Evolutionary conservation across 1,284 basidiomycete genomes (phyloP).

Genomic region (Anthracocystis walkeri): DNA sequence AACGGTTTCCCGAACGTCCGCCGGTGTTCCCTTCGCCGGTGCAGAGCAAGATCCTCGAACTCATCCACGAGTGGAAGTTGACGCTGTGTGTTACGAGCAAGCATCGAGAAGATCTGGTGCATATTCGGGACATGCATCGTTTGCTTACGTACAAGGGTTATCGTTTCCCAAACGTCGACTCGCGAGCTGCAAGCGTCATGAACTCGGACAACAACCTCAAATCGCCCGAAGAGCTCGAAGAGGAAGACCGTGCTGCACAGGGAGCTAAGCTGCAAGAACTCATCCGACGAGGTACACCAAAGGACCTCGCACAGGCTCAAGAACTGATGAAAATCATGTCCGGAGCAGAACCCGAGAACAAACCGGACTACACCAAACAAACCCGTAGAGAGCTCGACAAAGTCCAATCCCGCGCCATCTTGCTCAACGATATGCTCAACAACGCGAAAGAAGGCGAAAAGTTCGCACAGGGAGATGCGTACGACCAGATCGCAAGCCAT

Average conservation of each 20-base stretch:
- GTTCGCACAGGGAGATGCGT: conserved; percentile 82
- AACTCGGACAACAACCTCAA: conserved; percentile 80
- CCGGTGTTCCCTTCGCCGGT: conserved; percentile 93
- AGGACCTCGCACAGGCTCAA: conserved; percentile 93
- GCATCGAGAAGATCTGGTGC: conserved; percentile 95
- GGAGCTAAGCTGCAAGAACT: conserved; percentile 97
- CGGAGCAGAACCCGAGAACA: conserved; percentile 92
- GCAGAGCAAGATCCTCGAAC: conserved; percentile 92
- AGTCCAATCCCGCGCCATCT: conserved; percentile 90
- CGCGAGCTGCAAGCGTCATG: conserved; percentile 61
- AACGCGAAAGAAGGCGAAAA: conserved; percentile 81
- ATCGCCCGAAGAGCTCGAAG: conserved; percentile 94
- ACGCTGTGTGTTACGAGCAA: conserved; percentile 88
- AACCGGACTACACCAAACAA: conserved; percentile 91
- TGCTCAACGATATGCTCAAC: conserved; percentile 96
- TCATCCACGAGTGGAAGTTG: conserved; percentile 95
- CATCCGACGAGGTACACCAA: conserved; percentile 92
- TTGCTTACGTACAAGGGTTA: conserved; percentile 88
- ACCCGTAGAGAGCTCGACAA: conserved; percentile 91
- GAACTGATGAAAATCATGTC: conserved; percentile 97
- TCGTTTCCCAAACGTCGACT: conserved; percentile 66
- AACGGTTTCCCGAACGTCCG: conserved; percentile 95
- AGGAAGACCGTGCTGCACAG: conserved; percentile 93
- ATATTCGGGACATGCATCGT: conserved; percentile 98
- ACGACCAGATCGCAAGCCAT: conserved; percentile 92